These are phyloP conservation scores for Aureobasidium lini DNA, from an alignment of 2,329 filamentous ascomycete species.

Conservation along the genomic window DNA sequence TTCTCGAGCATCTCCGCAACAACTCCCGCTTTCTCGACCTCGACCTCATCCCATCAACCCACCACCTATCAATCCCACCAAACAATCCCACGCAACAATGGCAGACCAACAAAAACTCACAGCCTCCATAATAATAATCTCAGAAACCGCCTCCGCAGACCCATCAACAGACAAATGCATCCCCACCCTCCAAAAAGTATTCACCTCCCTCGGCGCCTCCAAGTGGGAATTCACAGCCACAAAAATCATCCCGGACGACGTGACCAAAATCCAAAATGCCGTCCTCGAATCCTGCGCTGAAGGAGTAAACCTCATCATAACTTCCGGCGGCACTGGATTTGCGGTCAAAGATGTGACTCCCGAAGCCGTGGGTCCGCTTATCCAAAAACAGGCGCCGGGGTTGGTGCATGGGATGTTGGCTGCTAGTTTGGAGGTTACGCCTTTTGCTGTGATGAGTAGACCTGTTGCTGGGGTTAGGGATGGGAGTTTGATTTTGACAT, in stretches of 20 bases:
- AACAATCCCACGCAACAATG: neutral
- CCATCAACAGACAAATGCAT: constrained; percentile 70
- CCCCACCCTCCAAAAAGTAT: constrained; percentile 58
- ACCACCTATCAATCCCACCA: neutral
- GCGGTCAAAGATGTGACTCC: constrained; percentile 78
- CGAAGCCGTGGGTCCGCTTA: constrained; percentile 72
- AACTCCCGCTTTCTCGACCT: neutral
- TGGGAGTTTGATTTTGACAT: constrained; percentile 72
- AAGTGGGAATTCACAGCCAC: constrained; percentile 65
- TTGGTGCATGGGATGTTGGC: constrained; percentile 92
- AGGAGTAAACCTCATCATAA: constrained; percentile 67
- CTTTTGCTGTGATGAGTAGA: constrained; percentile 94
- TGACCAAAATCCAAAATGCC: constrained; percentile 64
- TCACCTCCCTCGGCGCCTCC: constrained; percentile 46
- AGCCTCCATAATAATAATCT: constrained; percentile 77
- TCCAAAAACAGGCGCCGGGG: constrained; percentile 81
- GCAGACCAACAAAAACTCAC: constrained; percentile 45
- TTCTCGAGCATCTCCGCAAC: neutral
- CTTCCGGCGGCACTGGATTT: constrained; percentile 91
- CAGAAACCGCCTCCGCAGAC: constrained; percentile 78
- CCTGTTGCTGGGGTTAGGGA: constrained; percentile 84
- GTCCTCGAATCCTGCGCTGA: constrained; percentile 48
- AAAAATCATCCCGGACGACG: constrained; percentile 72
- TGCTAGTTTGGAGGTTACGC: constrained; percentile 74
- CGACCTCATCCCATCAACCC: neutral